These are phyloP conservation scores for Ceratocystis alfenasii DNA, from an alignment of 2,329 filamentous ascomycete species.

Conservation along the genomic window DNA sequence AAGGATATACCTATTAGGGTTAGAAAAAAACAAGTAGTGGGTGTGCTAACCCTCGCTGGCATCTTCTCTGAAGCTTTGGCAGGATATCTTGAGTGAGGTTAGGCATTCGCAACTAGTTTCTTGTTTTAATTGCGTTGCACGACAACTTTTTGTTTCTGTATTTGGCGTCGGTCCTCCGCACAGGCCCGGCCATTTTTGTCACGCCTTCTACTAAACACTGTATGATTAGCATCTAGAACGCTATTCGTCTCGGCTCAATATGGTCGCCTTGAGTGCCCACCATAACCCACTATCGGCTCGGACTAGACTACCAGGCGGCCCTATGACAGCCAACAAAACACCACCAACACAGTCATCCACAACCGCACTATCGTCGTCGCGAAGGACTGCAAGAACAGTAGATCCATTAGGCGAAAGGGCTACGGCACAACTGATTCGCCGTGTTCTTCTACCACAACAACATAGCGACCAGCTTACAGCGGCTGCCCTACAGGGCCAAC, in stretches of 20 bases:
- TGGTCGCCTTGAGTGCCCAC: conserved; percentile 8
- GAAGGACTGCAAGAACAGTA: conserved; percentile 30
- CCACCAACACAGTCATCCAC: conserved; percentile 23
- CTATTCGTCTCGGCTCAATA: background rate
- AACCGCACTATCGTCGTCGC: conserved; percentile 25
- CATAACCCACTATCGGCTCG: conserved; percentile 8
- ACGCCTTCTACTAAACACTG: background rate
- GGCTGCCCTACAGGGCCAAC: conserved; percentile 62
- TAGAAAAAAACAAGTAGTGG: background rate
- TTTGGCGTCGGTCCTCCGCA: background rate
- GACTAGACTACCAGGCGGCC: background rate
- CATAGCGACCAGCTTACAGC: conserved; percentile 42
- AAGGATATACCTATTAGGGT: background rate
- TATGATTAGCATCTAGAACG: background rate
- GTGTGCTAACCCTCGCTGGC: background rate
- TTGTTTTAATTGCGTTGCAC: background rate
- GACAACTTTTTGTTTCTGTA: background rate
- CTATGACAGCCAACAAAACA: background rate
- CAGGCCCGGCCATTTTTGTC: background rate
- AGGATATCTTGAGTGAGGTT: background rate
- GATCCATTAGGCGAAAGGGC: conserved; percentile 61
- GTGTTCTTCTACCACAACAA: conserved; percentile 65
- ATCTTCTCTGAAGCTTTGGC: background rate
- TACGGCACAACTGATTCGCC: conserved; percentile 70
- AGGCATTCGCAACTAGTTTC: background rate